A percentile compares a stretch with the other conserved stretches of the same genome.
Conservation (phyloP, 2,329 filamentous ascomycete species). For the Rhynchosporium secalis region DNA sequence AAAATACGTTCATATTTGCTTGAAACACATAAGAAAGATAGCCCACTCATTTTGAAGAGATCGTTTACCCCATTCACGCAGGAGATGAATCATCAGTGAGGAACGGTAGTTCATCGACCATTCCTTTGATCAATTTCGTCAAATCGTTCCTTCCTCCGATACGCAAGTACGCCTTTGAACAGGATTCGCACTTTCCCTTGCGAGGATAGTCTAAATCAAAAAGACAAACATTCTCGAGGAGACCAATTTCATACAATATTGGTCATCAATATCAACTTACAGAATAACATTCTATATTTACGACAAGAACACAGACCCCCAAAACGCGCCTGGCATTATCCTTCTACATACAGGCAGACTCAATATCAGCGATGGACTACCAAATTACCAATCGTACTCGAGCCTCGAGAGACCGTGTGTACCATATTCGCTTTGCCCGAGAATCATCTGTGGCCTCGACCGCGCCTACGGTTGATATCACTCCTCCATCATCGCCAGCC, state of each 20-base stretch:
- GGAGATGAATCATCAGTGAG: too few relatives aligned
- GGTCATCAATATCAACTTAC: neutral
- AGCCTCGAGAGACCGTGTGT: neutral
- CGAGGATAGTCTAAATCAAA: neutral
- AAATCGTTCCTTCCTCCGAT: too few relatives aligned
- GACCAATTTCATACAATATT: neutral
- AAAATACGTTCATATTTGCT: neutral
- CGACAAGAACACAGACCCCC: neutral
- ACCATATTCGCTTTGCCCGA: neutral
- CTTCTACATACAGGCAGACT: neutral
- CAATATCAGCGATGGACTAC: neutral
- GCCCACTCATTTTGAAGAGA: too few relatives aligned
- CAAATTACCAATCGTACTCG: neutral
- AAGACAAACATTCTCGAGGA: neutral
- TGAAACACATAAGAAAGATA: neutral
- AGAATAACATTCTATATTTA: too few relatives aligned
- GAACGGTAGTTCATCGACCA: too few relatives aligned
- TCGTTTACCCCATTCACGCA: too few relatives aligned
- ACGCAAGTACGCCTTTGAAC: too few relatives aligned
- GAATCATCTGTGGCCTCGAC: neutral
- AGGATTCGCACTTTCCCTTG: neutral
- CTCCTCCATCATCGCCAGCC: neutral
- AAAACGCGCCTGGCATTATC: neutral
- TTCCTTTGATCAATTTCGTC: too few relatives aligned
- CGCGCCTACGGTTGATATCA: neutral